Evolutionary conservation across 2,329 filamentous ascomycete genomes (phyloP).

Genomic region (Stromatinia cepivora): DNA sequence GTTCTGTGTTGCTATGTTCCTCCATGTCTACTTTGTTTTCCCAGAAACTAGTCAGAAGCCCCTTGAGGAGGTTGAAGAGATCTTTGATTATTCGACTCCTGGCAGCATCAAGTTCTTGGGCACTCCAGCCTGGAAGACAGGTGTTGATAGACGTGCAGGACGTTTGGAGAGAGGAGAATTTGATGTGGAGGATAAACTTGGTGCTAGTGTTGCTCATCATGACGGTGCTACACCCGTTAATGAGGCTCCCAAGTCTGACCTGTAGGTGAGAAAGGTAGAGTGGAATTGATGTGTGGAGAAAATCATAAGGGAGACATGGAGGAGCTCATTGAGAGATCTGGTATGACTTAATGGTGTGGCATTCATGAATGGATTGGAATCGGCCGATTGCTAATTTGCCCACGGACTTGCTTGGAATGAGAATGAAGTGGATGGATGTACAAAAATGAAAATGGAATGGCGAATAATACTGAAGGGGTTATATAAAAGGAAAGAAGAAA

Average conservation of each 20-base stretch:
- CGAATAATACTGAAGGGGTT: not conserved
- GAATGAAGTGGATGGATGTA: not conserved
- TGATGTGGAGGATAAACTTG: conserved; percentile 37
- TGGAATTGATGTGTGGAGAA: too few species aligned
- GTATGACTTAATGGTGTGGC: conserved; percentile 1
- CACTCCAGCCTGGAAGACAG: conserved; percentile 38
- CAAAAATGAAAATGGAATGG: not conserved
- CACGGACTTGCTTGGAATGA: not conserved
- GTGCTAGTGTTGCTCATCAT: conserved; percentile 15
- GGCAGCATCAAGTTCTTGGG: conserved; percentile 36
- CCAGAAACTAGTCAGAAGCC: conserved; percentile 58
- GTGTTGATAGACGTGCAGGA: conserved; percentile 32
- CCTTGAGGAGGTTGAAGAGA: conserved; percentile 53
- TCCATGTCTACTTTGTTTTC: conserved; percentile 56
- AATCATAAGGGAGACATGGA: not conserved
- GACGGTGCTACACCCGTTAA: conserved; percentile 8
- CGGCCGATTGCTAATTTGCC: not conserved
- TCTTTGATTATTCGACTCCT: conserved; percentile 46
- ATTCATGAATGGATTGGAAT: not conserved
- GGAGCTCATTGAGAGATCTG: not conserved
- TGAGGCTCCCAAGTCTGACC: conserved; percentile 18
- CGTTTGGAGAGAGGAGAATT: conserved; percentile 36
- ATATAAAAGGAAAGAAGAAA: conserved; percentile 1
- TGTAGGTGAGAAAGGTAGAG: not conserved
- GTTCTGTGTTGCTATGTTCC: conserved; percentile 52